Conservation (phyloP, 306 rosid species). For the Ormosia emarginata region DNA sequence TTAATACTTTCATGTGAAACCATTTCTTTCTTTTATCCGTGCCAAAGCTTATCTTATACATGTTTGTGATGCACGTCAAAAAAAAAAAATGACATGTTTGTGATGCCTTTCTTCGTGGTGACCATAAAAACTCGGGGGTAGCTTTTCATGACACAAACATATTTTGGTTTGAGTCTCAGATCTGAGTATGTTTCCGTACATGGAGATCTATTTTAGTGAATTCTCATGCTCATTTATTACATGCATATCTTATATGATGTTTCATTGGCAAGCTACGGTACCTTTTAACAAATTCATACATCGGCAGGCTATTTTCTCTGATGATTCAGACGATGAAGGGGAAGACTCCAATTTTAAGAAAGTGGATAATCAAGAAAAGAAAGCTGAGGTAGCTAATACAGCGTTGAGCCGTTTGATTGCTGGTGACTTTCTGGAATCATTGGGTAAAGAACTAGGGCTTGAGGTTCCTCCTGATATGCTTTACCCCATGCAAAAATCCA, state of each 20-base stretch:
- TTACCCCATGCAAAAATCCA: constrained; percentile 41
- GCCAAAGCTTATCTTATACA: constrained; percentile 8
- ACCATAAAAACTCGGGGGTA: background rate
- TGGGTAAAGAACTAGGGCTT: constrained; percentile 93
- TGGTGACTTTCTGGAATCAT: constrained; percentile 91
- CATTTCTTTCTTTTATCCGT: background rate
- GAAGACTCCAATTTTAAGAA: constrained; percentile 40
- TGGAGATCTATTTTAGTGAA: background rate
- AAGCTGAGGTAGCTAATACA: constrained; percentile 80
- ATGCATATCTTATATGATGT: constrained; percentile 15
- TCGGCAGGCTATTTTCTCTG: constrained; percentile 93
- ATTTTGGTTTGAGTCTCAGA: constrained; percentile 14
- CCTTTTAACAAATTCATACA: constrained; percentile 17
- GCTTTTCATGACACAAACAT: constrained; percentile 8
- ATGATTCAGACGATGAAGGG: constrained; percentile 79
- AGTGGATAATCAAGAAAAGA: constrained; percentile 72
- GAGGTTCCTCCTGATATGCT: constrained; percentile 88
- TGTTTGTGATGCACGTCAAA: background rate
- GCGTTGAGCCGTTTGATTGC: constrained; percentile 86
- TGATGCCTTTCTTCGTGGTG: background rate
- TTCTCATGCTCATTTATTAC: background rate
- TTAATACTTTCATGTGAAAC: background rate
- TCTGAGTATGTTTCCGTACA: background rate
- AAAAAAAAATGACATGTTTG: background rate
- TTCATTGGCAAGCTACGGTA: background rate